Evolutionary conservation across 208 protist genomes (phyloP).

Genomic region (Acanthamoeba healyi): DNA sequence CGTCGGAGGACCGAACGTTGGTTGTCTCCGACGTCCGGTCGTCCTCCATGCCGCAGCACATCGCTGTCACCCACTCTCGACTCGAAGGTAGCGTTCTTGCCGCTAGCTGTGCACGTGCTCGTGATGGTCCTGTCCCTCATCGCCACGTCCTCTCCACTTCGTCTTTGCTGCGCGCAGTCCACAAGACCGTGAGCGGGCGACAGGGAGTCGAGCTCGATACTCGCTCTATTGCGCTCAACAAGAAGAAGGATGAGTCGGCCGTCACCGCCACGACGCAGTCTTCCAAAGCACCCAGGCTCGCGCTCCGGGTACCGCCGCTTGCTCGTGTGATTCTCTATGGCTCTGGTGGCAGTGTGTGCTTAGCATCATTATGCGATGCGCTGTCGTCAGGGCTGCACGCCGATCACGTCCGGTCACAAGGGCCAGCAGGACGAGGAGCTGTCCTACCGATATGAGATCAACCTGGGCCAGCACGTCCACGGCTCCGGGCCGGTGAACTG

Average conservation of each 20-base stretch:
- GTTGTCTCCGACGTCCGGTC: not conserved
- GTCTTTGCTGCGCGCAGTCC: too few species aligned
- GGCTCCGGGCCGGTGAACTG: constrained; percentile 77
- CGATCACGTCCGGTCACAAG: constrained; percentile 71
- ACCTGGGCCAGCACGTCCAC: constrained; percentile 78
- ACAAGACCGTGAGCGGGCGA: constrained; percentile 19
- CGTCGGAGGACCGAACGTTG: not conserved
- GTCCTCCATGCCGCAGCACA: not conserved
- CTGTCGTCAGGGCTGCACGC: not conserved
- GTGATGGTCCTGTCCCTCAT: too few species aligned
- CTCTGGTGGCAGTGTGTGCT: too few species aligned
- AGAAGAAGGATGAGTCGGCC: constrained; percentile 3
- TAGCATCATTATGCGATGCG: too few species aligned
- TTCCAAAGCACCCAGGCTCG: not conserved
- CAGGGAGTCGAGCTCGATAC: constrained; percentile 38
- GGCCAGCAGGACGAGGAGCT: constrained; percentile 59
- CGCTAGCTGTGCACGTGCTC: too few species aligned
- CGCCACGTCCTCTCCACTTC: too few species aligned
- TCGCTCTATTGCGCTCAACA: not conserved
- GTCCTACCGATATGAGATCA: constrained; percentile 81
- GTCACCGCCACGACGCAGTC: not conserved
- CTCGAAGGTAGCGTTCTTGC: constrained; percentile 51
- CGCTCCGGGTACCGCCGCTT: not conserved
- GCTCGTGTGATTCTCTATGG: too few species aligned
- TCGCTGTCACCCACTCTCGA: constrained; percentile 7